phyloP scores from a whole-genome alignment of 331 rosid species.

The Arachis monticola region DNA sequence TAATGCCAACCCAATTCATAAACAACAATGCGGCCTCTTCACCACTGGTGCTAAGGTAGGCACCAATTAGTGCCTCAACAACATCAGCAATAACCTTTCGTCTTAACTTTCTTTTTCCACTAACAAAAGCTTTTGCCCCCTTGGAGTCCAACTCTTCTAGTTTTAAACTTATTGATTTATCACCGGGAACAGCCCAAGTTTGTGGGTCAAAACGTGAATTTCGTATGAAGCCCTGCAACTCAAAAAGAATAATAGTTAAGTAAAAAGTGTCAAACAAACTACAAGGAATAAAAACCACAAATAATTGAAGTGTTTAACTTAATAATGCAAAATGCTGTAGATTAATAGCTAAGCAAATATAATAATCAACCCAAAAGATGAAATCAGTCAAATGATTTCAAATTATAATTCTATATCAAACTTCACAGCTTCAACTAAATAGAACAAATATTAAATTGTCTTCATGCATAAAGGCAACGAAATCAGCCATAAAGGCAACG shows the following conservation, averaged over 20 bases:
- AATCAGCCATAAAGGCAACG: neutral
- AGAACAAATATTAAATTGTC: conserved; percentile 10
- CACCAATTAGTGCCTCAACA: conserved; percentile 95
- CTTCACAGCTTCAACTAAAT: neutral
- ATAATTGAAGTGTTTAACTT: neutral
- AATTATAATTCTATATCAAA: conserved; percentile 2
- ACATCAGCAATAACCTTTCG: conserved; percentile 76
- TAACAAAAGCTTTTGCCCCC: conserved; percentile 44
- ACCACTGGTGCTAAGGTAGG: conserved; percentile 73
- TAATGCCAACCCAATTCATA: conserved; percentile 77
- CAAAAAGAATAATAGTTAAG: conserved; percentile 28
- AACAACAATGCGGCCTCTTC: conserved; percentile 70
- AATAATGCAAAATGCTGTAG: neutral
- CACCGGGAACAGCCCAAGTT: conserved; percentile 72
- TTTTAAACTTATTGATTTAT: conserved; percentile 32
- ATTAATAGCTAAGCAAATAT: conserved; percentile 3
- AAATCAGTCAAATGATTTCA: conserved; percentile 1
- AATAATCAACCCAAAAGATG: conserved; percentile 22
- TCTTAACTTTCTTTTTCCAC: conserved; percentile 55
- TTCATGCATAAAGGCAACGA: neutral
- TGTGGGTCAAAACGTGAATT: conserved; percentile 68
- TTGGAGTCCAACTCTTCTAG: conserved; percentile 44
- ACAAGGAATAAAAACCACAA: neutral
- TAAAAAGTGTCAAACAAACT: neutral
- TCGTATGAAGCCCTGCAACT: conserved; percentile 79